Percentiles rank a stretch among this genome's conserved stretches.
phyloP scores from a whole-genome alignment of 148 eudicot species.

The Rhododendron vialii region DNA sequence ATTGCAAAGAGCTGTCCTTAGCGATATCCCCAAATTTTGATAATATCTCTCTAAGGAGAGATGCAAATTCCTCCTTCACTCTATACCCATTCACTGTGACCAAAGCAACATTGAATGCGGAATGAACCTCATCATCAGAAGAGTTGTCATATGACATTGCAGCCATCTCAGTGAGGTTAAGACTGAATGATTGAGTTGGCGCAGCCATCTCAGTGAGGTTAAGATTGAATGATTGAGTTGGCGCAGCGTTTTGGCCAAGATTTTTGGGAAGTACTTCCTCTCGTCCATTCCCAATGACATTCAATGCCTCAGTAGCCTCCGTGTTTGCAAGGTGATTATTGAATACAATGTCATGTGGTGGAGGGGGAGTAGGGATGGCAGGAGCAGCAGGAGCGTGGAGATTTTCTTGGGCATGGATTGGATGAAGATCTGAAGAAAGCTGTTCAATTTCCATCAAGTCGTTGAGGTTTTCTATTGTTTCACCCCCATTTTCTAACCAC shows the following conservation, averaged over 20 bases:
- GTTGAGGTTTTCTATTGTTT: background rate
- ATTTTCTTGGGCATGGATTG: background rate
- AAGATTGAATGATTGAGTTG: background rate
- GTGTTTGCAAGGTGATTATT: background rate
- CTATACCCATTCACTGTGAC: constrained; percentile 7
- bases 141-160: background rate
- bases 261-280: background rate
- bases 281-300: background rate
- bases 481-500: background rate
- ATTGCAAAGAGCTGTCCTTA: background rate
- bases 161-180: background rate
- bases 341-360: background rate
- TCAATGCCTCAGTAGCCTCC: background rate
- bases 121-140: background rate
- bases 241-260: background rate
- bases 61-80: constrained; percentile 2
- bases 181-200: background rate
- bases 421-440: background rate
- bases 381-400: background rate
- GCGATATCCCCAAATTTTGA: constrained; percentile 5
- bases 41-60: background rate
- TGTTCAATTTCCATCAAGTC: background rate
- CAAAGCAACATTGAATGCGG: background rate
- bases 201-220: background rate
- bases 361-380: background rate